phyloP scores from a whole-genome alignment of 352 stramenopile genomes.

The Globisporangium recalcitrans region DNA sequence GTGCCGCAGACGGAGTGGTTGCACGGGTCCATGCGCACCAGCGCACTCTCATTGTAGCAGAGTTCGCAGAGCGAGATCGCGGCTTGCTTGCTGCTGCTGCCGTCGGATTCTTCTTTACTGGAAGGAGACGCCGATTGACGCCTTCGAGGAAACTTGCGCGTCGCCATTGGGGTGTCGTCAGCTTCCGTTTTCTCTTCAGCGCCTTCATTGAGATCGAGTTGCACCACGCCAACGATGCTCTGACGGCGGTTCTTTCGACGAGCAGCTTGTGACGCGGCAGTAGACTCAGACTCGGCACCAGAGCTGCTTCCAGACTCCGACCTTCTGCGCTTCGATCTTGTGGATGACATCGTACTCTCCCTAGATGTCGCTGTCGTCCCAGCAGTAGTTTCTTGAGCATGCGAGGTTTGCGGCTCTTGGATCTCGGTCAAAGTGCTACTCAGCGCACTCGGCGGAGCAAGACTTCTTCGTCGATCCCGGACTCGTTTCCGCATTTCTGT shows the following conservation, averaged over 20 bases:
- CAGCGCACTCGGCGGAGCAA: constrained; percentile 18
- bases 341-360: background rate
- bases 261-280: background rate
- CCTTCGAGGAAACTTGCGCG: background rate
- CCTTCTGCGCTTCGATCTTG: constrained; percentile 11
- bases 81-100: constrained; percentile 12
- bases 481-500: constrained; percentile 19
- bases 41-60: constrained; percentile 34
- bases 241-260: constrained; percentile 30
- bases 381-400: background rate
- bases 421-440: constrained; percentile 1
- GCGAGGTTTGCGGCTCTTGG: background rate
- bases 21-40: constrained; percentile 58
- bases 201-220: constrained; percentile 10
- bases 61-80: constrained; percentile 29
- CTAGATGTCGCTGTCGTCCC: background rate
- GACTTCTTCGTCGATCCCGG: constrained; percentile 26
- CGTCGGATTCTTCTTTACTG: background rate
- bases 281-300: background rate
- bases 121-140: background rate
- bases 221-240: constrained; percentile 28
- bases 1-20: constrained; percentile 40
- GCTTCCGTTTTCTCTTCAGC: constrained; percentile 2
- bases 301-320: background rate
- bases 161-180: background rate